Evolutionary conservation across 2,329 filamentous ascomycete genomes (phyloP), one percentile per base, ranked within the genome.

Genomic region (Corynespora cassiicola): DNA sequence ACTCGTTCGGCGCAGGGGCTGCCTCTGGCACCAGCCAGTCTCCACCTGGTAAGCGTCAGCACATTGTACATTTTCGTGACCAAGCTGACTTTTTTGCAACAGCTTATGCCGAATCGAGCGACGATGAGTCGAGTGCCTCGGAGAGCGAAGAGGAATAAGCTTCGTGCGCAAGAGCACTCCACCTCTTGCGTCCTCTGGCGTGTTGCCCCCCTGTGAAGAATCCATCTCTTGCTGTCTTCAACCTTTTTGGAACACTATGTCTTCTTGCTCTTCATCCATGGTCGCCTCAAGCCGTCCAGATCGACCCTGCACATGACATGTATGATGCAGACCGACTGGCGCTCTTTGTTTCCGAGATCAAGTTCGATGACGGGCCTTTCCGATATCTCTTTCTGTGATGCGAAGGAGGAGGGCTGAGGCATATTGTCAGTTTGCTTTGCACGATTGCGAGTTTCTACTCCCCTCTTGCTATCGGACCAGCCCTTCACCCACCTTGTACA

Each of bases 111-210:
- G 75, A 77, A 29, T 75, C 75, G 25, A 79, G 76, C 52, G 78
- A 78, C 17, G 77, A 80, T 39, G 70, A 72, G 50, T 66, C 54
- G 31, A 75, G 72, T 46, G 79, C 76, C 53, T 81, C 78, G 4
- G 79, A 82, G 54, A 73, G 70, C 43, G 70, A 73, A 44, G 71
- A 74, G 47, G 70, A 74, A 54, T 73, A 61, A 56, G 28, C 20
- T 18, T 37, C 36, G n/a, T n/a, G n/a, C n/a, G n/a, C n/a, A 27
- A 27, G 25, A 12, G 7, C 25, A 27, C 6, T 6, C 6, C n/a
- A n/a, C n/a, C n/a, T n/a, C n/a, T n/a, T n/a, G n/a, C n/a, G n/a
- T n/a, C n/a, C n/a, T n/a, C n/a, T n/a, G n/a, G n/a, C n/a, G n/a
- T n/a, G n/a, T n/a, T n/a, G n/a, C n/a, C n/a, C n/a, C n/a, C n/a